phyloP scores from a whole-genome alignment of 768 basidiomycete genomes.

The Boletus pseudopeckii region DNA sequence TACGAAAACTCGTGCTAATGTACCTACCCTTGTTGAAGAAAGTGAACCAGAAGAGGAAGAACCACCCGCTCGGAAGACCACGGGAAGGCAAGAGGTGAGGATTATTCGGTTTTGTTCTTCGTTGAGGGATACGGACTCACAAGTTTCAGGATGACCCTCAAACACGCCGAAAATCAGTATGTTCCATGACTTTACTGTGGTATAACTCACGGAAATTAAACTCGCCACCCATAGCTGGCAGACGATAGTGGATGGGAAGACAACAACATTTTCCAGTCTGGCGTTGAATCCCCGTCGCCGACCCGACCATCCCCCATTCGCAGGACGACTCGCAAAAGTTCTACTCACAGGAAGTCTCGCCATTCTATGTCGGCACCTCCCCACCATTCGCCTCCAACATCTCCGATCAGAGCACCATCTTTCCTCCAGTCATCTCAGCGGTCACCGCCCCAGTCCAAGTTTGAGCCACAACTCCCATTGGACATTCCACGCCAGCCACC shows the following conservation, averaged over 20 bases:
- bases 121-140: background rate
- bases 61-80: slow-evolving; percentile 55
- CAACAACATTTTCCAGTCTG: slow-evolving; percentile 87
- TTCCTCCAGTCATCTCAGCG: slow-evolving; percentile 23
- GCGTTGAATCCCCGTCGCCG: slow-evolving; percentile 85
- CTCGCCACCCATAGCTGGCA: slow-evolving; percentile 23
- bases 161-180: slow-evolving; percentile 53
- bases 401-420: slow-evolving; percentile 33
- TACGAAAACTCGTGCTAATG: slow-evolving; percentile 33
- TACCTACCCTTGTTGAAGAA: slow-evolving; percentile 59
- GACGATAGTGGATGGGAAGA: slow-evolving; percentile 90
- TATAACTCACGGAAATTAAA: slow-evolving; percentile 5
- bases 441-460: slow-evolving; percentile 54
- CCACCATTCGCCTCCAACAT: slow-evolving; percentile 43
- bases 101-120: background rate
- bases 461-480: slow-evolving; percentile 51
- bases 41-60: slow-evolving; percentile 73
- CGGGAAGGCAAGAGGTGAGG: slow-evolving; percentile 55
- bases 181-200: slow-evolving; percentile 26
- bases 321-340: slow-evolving; percentile 41
- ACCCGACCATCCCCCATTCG: slow-evolving; percentile 55
- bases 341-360: slow-evolving; percentile 48
- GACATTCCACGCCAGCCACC: slow-evolving; percentile 32
- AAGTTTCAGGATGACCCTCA: slow-evolving; percentile 49
- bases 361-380: slow-evolving; percentile 75